Base-by-base conservation (phyloP, 1,284 basidiomycete species). In the Puccinia hordei region DNA sequence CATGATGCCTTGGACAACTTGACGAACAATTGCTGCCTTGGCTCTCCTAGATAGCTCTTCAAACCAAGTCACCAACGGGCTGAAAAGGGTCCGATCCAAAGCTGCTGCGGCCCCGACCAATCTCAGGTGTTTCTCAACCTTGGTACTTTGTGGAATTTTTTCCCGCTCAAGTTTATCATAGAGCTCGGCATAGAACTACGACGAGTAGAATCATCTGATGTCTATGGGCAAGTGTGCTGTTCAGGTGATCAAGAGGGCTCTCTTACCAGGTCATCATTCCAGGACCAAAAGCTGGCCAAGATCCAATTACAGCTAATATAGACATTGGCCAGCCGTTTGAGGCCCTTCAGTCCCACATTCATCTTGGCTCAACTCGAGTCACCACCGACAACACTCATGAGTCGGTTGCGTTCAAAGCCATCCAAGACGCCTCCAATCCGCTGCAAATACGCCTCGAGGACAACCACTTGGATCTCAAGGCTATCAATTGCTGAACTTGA, bases 251-350 rank as follows among this genome's bases (percentile, higher is more conserved):
- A 38, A n/a, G n/a, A n/a, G n/a, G n/a, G n/a, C n/a, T n/a, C n/a
- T 13, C 63, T 66, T 22, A 77, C 74, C 13, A 77, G 63, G 44
- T 77, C 74, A 68, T 77, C 74, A 51, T 53, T 68, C 74, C 74
- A 77, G n/a, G 44, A 44, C 53, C 35, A 10, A 15, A 65, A 46
- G 8, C 24, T 44, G 44, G 1, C 22, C 19, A 46, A 22, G 17
- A 77, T 51, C 61, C 74, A 77, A 51, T 38, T 30, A 33, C 27
- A 27, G 44, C 61, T 68, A n/a, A 77, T 38, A 53, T 65, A 30
- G 22, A 77, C 49, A 33, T 77, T 77, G 22, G 19, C 41, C 6
- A 77, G 61, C n/a, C 53, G 46, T 53, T 55, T n/a, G n/a, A n/a
- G n/a, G n/a, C n/a, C n/a, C n/a, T n/a, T n/a, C n/a, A n/a, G n/a